Evolutionary conservation across 1,139 yeast genomes (phyloP).

Genomic region (Suhomyces kunorum): DNA sequence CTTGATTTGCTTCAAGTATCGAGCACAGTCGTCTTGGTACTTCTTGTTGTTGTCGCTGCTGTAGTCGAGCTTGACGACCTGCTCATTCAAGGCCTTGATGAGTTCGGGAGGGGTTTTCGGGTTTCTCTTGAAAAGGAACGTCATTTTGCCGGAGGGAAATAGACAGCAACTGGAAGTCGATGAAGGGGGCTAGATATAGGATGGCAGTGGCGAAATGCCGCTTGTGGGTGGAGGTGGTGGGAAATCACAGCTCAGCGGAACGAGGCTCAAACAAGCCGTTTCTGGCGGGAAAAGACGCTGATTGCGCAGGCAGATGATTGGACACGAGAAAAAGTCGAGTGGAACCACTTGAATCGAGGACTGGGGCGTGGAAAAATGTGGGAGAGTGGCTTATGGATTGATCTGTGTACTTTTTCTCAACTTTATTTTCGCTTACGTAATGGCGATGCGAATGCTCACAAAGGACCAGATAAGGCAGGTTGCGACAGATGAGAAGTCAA

Average conservation of each 20-base stretch:
- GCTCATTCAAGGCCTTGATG: slow-evolving; percentile 74
- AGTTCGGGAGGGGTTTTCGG: slow-evolving; percentile 92
- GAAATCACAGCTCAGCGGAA: background rate
- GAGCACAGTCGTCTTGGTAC: slow-evolving; percentile 74
- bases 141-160: slow-evolving; percentile 49
- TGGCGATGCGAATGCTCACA: slow-evolving; percentile 1
- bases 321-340: background rate
- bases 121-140: slow-evolving; percentile 85
- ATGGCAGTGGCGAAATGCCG: background rate
- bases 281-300: background rate
- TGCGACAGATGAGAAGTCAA: background rate
- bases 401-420: slow-evolving; percentile 9
- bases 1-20: slow-evolving; percentile 68
- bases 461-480: background rate
- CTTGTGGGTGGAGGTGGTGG: background rate
- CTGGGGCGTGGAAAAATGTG: background rate
- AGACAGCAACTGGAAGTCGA: background rate
- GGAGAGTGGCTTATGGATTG: slow-evolving; percentile 2
- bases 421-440: slow-evolving; percentile 5
- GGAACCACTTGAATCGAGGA: background rate
- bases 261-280: background rate
- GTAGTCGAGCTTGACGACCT: slow-evolving; percentile 62
- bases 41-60: slow-evolving; percentile 56
- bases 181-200: background rate
- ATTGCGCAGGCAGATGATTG: background rate